Evolutionary conservation across 495 filamentous ascomycete genomes (phyloP).

Genomic region (Bryoglossum gracile): DNA sequence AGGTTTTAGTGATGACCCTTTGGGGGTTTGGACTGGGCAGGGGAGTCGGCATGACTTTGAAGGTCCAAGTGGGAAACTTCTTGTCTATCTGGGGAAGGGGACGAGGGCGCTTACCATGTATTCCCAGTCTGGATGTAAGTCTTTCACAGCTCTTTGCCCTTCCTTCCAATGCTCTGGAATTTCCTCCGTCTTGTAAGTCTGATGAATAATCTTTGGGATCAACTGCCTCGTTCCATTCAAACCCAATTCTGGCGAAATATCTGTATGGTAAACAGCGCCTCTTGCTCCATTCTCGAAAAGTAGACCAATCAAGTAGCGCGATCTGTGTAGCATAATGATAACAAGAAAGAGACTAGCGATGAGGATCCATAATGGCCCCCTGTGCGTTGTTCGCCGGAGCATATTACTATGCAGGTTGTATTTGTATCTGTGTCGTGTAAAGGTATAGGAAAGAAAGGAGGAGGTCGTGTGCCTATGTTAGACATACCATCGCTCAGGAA

Average conservation of each 20-base stretch:
- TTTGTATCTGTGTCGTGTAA: background rate
- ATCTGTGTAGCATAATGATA: conserved; percentile 47
- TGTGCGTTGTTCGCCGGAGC: conserved; percentile 42
- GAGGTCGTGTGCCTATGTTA: no score
- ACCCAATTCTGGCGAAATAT: conserved; percentile 41
- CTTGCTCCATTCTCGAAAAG: conserved; percentile 56
- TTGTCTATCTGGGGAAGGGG: background rate
- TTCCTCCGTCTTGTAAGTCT: conserved; percentile 55
- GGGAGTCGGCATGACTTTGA: background rate
- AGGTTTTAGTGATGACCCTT: background rate
- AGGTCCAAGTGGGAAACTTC: background rate
- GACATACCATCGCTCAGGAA: no score
- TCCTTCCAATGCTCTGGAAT: conserved; percentile 67
- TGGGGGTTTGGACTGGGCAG: background rate
- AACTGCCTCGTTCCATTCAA: conserved; percentile 35
- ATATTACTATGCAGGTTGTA: background rate
- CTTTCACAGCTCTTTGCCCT: conserved; percentile 63
- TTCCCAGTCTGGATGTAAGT: conserved; percentile 68
- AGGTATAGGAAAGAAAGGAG: background rate
- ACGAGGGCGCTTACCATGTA: conserved; percentile 51
- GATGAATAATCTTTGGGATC: conserved; percentile 85
- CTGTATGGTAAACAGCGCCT: conserved; percentile 54
- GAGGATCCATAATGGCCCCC: conserved; percentile 52
- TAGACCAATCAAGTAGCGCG: conserved; percentile 52
- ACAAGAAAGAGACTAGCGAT: conserved; percentile 49